Evolutionary conservation across 2,329 filamentous ascomycete species (phyloP).

Genomic region (Ophiocordyceps camponoti-saundersi): DNA sequence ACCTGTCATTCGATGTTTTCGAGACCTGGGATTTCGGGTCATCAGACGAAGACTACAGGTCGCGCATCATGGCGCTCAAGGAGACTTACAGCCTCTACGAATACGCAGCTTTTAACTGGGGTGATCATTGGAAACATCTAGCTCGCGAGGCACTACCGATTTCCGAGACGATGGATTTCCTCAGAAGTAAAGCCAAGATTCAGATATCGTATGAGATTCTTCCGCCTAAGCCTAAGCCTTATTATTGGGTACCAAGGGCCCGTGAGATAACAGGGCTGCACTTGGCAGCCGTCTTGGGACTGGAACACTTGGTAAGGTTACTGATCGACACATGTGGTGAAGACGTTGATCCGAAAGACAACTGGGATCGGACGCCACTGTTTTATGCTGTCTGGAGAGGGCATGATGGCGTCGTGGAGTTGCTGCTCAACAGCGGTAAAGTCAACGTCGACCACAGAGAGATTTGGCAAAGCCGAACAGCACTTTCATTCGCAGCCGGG

Average conservation of each 20-base stretch:
- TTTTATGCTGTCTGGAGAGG: not conserved
- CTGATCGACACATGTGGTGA: not conserved
- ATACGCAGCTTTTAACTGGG: not conserved
- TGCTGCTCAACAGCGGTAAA: not conserved
- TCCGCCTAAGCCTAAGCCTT: not conserved
- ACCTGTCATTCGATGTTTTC: not conserved
- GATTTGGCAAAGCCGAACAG: not conserved
- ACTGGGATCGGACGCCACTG: not conserved
- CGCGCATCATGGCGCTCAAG: too few relatives aligned
- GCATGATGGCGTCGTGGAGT: not conserved
- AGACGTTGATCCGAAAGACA: not conserved
- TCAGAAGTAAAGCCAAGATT: not conserved
- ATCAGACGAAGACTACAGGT: not conserved
- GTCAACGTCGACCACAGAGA: not conserved
- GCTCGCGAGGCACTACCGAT: not conserved
- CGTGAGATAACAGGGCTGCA: not conserved
- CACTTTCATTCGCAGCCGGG: not conserved
- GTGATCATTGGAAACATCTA: too few relatives aligned
- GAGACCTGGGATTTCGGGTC: not conserved
- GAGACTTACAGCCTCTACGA: not conserved
- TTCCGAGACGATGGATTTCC: not conserved
- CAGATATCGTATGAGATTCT: not conserved
- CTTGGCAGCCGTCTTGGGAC: not conserved
- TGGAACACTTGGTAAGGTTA: not conserved
- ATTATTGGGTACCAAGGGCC: not conserved